Percentiles rank a stretch among this genome's conserved stretches.
Conservation (phyloP, 176 grass and related monocot genomes). For the Zoysia japonica region DNA sequence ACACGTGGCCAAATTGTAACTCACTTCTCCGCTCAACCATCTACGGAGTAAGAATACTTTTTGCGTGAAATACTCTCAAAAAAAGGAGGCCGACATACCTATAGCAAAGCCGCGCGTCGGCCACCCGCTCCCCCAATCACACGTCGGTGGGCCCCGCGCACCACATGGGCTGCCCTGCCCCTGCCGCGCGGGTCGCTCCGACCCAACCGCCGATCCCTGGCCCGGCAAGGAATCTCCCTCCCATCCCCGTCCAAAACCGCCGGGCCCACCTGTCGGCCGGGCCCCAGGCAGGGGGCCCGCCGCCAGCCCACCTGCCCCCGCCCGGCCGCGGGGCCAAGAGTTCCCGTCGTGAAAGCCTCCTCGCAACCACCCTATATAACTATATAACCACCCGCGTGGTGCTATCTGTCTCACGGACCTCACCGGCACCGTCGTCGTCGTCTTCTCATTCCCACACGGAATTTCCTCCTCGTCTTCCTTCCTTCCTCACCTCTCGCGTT, state of each 20-base stretch:
- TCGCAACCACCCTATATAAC: conserved; percentile 31
- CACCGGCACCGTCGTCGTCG: background rate
- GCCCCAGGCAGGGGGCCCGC: conserved; percentile 19
- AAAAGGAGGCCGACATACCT: too few relatives aligned
- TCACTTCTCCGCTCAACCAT: too few relatives aligned
- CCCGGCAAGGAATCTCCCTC: conserved; percentile 48
- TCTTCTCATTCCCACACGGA: background rate
- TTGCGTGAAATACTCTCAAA: too few relatives aligned
- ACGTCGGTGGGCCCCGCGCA: background rate
- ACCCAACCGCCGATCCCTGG: conserved; percentile 12
- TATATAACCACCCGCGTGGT: background rate
- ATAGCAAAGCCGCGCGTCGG: background rate
- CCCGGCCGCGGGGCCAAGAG: conserved; percentile 41
- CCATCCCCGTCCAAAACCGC: conserved; percentile 28
- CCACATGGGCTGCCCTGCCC: conserved; percentile 51
- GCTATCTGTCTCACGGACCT: background rate
- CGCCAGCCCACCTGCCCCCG: conserved; percentile 30
- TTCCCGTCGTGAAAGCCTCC: background rate
- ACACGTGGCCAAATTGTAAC: too few relatives aligned
- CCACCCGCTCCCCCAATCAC: background rate
- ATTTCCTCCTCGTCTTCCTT: background rate
- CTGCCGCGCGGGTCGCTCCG: background rate
- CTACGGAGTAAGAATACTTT: too few relatives aligned
- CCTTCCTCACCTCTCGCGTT: background rate
- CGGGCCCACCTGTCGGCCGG: conserved; percentile 43